Conservation (phyloP, 192 early-diverging fungal species). For the Obelidium mucronatum region DNA sequence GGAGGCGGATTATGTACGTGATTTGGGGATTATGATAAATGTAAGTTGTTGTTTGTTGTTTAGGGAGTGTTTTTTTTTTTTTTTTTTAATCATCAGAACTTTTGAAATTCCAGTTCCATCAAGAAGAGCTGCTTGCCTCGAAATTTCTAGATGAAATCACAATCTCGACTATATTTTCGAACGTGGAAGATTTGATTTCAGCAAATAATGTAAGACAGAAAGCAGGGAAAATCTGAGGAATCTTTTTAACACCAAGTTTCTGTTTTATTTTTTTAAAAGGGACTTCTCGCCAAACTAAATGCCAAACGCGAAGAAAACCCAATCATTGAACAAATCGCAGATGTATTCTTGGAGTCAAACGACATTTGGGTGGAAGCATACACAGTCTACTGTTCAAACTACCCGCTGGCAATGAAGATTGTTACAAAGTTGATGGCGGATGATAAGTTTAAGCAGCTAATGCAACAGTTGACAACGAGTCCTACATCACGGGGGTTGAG, state of each 20-base stretch:
- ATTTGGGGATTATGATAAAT: constrained; percentile 60
- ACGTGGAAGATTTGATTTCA: constrained; percentile 54
- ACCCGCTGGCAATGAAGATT: constrained; percentile 60
- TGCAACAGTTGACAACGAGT: constrained; percentile 48
- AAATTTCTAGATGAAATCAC: constrained; percentile 56
- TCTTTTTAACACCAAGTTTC: neutral
- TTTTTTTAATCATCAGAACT: neutral
- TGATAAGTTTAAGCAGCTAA: constrained; percentile 48
- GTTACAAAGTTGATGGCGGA: constrained; percentile 42
- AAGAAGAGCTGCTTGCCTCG: constrained; percentile 45
- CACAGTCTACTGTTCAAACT: constrained; percentile 59
- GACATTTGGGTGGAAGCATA: constrained; percentile 54
- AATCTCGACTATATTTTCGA: constrained; percentile 55
- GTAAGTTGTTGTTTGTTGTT: constrained; percentile 36
- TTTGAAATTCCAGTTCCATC: constrained; percentile 48
- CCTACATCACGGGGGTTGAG: constrained; percentile 58
- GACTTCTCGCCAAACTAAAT: constrained; percentile 46
- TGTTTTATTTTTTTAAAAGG: constrained; percentile 11
- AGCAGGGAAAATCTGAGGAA: too few species aligned
- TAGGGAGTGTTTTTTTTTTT: neutral
- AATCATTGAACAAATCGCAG: constrained; percentile 50
- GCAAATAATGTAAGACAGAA: constrained; percentile 55
- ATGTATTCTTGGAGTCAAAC: constrained; percentile 13
- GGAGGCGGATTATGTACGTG: constrained; percentile 62
- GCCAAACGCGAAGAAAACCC: constrained; percentile 50